A percentile compares a stretch with the other conserved stretches of the same genome.
These are phyloP conservation scores for Trichoderma orchidacearum DNA, from an alignment of 495 filamentous ascomycete genomes.

Conservation along the genomic window DNA sequence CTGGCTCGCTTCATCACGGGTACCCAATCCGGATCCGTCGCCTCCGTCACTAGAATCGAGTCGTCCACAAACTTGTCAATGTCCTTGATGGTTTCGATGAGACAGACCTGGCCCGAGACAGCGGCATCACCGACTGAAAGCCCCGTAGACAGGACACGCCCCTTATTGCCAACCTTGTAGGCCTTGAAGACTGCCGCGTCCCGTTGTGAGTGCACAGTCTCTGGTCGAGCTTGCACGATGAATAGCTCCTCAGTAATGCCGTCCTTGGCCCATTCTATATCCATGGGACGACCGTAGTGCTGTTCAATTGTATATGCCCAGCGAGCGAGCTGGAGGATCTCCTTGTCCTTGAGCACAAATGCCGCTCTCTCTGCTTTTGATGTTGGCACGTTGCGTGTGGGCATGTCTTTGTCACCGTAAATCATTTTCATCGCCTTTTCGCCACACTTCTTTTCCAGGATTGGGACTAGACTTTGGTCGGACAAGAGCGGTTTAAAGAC, in stretches of 20 bases:
- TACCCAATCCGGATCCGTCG: constrained; percentile 25
- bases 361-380: constrained; percentile 19
- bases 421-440: constrained; percentile 13
- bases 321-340: constrained; percentile 21
- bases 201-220: constrained; percentile 21
- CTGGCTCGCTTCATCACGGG: constrained; percentile 23
- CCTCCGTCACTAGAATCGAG: constrained; percentile 16
- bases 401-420: constrained; percentile 6
- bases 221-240: constrained; percentile 23
- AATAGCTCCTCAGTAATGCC: constrained; percentile 18
- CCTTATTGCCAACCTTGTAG: constrained; percentile 14
- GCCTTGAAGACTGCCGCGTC: constrained; percentile 16
- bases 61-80: constrained; percentile 17
- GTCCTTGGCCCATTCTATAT: constrained; percentile 27
- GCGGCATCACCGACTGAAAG: constrained; percentile 19
- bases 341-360: constrained; percentile 15
- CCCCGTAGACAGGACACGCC: constrained; percentile 13
- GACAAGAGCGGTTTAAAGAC: constrained; percentile 19
- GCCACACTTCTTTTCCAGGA: constrained; percentile 11
- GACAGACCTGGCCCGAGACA: constrained; percentile 17
- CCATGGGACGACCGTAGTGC: constrained; percentile 23
- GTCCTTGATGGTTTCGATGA: constrained; percentile 15
- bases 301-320: constrained; percentile 21
- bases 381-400: constrained; percentile 20
- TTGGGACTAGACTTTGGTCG: constrained; percentile 8